These are phyloP conservation scores for Vicia villosa DNA, from an alignment of 306 rosid genomes.

Conservation along the genomic window DNA sequence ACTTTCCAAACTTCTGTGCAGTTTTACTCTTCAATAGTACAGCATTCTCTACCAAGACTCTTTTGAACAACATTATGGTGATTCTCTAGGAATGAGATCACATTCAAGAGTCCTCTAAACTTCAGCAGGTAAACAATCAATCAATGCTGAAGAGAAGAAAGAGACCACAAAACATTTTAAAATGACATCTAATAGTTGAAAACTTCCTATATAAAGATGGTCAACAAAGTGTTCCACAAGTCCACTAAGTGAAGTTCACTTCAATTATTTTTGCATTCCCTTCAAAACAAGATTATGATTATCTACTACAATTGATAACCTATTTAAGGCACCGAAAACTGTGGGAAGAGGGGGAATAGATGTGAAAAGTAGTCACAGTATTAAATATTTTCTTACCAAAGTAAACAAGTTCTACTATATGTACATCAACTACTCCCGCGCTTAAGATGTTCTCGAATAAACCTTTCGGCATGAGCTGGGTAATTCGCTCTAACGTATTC, in stretches of 20 bases:
- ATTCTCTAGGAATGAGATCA: slow-evolving; percentile 19
- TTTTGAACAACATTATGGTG: neutral
- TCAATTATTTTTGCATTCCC: slow-evolving; percentile 47
- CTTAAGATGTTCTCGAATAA: slow-evolving; percentile 79
- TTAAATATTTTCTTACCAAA: slow-evolving; percentile 20
- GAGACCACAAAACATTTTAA: slow-evolving; percentile 4
- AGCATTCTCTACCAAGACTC: neutral
- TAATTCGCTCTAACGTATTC: slow-evolving; percentile 74
- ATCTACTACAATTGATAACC: slow-evolving; percentile 52
- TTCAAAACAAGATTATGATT: slow-evolving; percentile 45
- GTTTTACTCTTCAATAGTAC: neutral
- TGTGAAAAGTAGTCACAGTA: slow-evolving; percentile 29
- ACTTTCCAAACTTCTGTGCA: neutral
- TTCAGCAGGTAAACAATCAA: neutral
- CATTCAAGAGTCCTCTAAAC: slow-evolving; percentile 8
- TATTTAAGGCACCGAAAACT: slow-evolving; percentile 32
- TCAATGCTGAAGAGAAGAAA: neutral
- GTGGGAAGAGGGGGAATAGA: neutral
- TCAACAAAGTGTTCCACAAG: slow-evolving; percentile 40
- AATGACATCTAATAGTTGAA: slow-evolving; percentile 14
- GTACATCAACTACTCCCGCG: slow-evolving; percentile 61
- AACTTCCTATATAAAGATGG: neutral
- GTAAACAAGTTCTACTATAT: slow-evolving; percentile 30
- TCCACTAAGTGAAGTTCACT: slow-evolving; percentile 54
- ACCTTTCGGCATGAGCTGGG: slow-evolving; percentile 74